Base-by-base conservation (phyloP, 2,329 filamentous ascomycete species). In the Calycina marina region DNA sequence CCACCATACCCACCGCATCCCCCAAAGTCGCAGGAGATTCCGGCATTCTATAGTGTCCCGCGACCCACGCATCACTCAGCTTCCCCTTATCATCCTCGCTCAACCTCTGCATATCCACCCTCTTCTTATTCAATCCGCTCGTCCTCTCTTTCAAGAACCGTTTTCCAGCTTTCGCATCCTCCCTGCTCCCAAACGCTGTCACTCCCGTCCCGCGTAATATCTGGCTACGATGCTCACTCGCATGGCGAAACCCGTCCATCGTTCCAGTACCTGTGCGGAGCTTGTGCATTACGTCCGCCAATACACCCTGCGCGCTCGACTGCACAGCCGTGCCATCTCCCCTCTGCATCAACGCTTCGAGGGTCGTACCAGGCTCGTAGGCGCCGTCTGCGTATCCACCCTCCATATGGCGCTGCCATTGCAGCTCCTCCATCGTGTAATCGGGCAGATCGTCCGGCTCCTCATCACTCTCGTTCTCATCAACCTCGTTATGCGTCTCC, bases 401-500 rank as follows among this genome's bases (percentile, higher is more conserved):
- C 6, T 36, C 12, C 11, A 42, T 37, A 18, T 47, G 39, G 4
- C 31, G 40, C 12, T 40, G 41, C 16, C 49, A 40, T 17, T 38
- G 37, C 6, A 37, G 38, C 16, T 48, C 10, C 14, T 47, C 18
- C 38, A 50, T 45, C 16, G 31, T 36, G 22, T 28, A 30, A 11
- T 22, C 29, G 6, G 32, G 28, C 20, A n/a, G 20, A 14, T 17
- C 14, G 10, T 14, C 26, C n/a, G 14, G 4, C 26, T 12, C 14
- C 14, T 28, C 35, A 24, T 38, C 30, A 6, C 30, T 32, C 4
- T 12, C 30, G 12, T 29, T 26, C 50, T 59, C 63, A n/a, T 22
- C 20, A n/a, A 8, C n/a, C 20, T 22, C 40, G 64, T 61, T 36
- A 58, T 57, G 52, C 4, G 36, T 44, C 1, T 58, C 5, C 28